Evolutionary conservation across 1,284 basidiomycete species (phyloP).

Genomic region (Rhodotorula sp.): DNA sequence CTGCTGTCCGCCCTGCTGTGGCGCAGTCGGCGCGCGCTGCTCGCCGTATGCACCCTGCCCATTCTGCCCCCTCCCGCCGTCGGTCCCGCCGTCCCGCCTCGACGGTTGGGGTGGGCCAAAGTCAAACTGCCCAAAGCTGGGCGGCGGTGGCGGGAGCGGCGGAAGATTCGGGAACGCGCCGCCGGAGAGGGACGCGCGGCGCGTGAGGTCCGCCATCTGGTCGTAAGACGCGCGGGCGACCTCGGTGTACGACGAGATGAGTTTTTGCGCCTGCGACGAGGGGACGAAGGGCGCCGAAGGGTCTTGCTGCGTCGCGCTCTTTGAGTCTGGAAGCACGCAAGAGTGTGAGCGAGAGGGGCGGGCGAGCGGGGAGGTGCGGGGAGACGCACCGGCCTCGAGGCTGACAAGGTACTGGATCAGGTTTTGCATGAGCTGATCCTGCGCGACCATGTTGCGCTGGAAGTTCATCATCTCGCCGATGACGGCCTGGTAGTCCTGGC

Average conservation of each 20-base stretch:
- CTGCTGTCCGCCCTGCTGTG: conserved; percentile 37
- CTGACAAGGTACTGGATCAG: conserved; percentile 78
- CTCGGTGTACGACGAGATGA: conserved; percentile 61
- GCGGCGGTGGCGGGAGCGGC: conserved; percentile 32
- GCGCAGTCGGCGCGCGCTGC: neutral
- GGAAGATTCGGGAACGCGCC: conserved; percentile 26
- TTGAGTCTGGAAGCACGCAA: conserved; percentile 24
- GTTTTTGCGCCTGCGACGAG: conserved; percentile 62
- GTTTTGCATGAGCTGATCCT: conserved; percentile 79
- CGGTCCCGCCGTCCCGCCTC: neutral
- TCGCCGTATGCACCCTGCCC: neutral
- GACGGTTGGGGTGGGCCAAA: conserved; percentile 4
- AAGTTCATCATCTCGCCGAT: conserved; percentile 79
- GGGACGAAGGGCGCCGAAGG: conserved; percentile 59
- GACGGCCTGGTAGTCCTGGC: conserved; percentile 73
- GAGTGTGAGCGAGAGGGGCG: neutral
- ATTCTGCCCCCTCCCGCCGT: neutral
- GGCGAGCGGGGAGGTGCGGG: conserved; percentile 29
- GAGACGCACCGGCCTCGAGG: conserved; percentile 62
- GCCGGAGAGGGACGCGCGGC: conserved; percentile 55
- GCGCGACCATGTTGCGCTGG: conserved; percentile 79
- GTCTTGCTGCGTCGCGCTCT: conserved; percentile 28
- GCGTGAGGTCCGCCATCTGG: conserved; percentile 73
- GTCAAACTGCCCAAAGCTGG: conserved; percentile 36
- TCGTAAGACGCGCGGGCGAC: conserved; percentile 65